phyloP scores from a whole-genome alignment of 2,329 filamentous ascomycete genomes.

The Aspergillus ochraceus region DNA sequence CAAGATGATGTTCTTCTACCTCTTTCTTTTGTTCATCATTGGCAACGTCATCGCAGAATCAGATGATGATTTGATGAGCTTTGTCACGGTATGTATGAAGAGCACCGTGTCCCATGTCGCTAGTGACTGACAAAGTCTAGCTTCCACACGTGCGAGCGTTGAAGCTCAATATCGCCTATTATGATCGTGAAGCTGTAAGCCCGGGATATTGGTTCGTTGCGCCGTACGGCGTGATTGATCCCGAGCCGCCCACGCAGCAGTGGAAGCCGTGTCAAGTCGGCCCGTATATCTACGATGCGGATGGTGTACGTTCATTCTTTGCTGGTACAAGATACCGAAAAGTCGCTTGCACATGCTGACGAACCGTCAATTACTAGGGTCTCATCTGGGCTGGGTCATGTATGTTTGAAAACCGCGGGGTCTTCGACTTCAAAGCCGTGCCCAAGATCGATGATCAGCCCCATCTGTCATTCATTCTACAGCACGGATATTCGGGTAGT shows the following conservation, averaged over 20 bases:
- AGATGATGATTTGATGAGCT: conserved; percentile 36
- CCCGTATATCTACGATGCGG: conserved; percentile 52
- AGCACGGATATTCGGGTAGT: conserved; percentile 30
- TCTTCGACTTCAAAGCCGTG: conserved; percentile 50
- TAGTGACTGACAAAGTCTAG: conserved; percentile 14
- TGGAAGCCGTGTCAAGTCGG: conserved; percentile 47
- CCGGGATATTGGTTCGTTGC: conserved; percentile 53
- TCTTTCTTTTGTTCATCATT: conserved; percentile 25
- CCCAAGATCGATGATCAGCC: conserved; percentile 43
- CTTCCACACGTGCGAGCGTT: conserved; percentile 26
- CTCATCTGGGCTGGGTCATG: conserved; percentile 52
- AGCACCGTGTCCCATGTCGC: background rate
- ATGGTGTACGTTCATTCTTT: conserved; percentile 35
- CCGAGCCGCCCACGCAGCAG: conserved; percentile 25
- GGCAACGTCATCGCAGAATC: conserved; percentile 22
- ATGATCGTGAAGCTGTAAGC: conserved; percentile 27
- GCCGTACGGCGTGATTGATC: conserved; percentile 38
- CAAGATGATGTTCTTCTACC: conserved; percentile 26
- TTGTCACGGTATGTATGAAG: conserved; percentile 30
- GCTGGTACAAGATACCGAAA: background rate
- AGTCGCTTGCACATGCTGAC: conserved; percentile 3
- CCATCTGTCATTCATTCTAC: conserved; percentile 50
- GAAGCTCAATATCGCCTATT: conserved; percentile 29
- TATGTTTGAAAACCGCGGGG: conserved; percentile 47
- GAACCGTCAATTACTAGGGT: conserved; percentile 14